A percentile compares a stretch with the other conserved stretches of the same genome.
phyloP scores from a whole-genome alignment of 805 yeast species.

The Zygoascus tannicola region DNA sequence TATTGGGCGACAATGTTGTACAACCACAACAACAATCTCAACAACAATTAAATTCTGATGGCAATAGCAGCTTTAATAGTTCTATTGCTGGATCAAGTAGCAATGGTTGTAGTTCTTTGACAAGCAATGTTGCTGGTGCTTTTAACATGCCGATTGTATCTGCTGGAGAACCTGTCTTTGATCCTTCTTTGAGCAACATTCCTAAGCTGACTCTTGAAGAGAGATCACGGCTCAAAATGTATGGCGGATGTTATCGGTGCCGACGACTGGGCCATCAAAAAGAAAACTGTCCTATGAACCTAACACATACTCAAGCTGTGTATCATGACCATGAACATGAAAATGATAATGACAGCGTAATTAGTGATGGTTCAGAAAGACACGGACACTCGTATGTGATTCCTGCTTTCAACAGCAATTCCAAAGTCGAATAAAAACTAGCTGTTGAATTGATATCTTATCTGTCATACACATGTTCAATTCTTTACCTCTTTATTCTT shows the following conservation, averaged over 20 bases:
- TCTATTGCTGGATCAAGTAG: too few relatives aligned
- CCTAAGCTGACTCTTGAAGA: constrained; percentile 5
- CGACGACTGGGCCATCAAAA: constrained; percentile 6
- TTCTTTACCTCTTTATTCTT: too few relatives aligned
- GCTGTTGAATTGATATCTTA: too few relatives aligned
- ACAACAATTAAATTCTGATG: background rate
- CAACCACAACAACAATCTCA: background rate
- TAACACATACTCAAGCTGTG: background rate
- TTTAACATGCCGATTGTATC: background rate
- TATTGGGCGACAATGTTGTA: constrained; percentile 2
- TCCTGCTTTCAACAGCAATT: too few relatives aligned
- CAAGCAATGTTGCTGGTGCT: background rate
- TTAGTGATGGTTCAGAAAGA: too few relatives aligned
- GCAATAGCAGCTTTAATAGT: too few relatives aligned
- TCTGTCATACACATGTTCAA: too few relatives aligned
- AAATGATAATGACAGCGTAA: background rate
- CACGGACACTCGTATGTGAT: too few relatives aligned
- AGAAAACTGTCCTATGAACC: constrained; percentile 4
- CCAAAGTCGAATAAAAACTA: too few relatives aligned
- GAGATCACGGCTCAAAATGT: background rate
- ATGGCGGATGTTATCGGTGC: constrained; percentile 5
- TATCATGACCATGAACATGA: background rate
- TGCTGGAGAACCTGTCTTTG: too few relatives aligned
- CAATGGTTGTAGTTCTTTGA: too few relatives aligned
- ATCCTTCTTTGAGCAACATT: background rate